These are phyloP conservation scores for Suhomyces sp. DNA, from an alignment of 805 yeast species.

Conservation along the genomic window DNA sequence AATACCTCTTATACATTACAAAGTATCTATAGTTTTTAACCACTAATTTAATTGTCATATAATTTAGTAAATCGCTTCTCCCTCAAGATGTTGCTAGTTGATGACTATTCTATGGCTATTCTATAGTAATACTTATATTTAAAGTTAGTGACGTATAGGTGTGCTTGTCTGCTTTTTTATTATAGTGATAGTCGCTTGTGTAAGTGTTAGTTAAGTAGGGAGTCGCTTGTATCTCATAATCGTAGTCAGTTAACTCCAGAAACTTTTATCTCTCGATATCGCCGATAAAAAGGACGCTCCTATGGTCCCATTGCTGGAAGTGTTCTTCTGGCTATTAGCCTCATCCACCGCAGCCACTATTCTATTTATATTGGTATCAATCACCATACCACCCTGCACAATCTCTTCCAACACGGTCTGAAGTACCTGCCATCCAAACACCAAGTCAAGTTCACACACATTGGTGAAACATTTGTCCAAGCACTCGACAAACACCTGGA, in stretches of 20 bases:
- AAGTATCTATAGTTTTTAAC: too few species aligned
- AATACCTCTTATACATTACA: too few species aligned
- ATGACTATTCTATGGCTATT: too few species aligned
- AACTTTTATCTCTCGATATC: constrained; percentile 26
- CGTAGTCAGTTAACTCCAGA: constrained; percentile 22
- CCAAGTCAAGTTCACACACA: constrained; percentile 93
- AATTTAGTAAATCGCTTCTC: too few species aligned
- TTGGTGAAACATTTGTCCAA: constrained; percentile 89
- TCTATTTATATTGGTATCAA: constrained; percentile 79
- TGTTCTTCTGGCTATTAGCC: constrained; percentile 51
- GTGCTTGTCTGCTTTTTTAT: too few species aligned
- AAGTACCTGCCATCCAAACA: constrained; percentile 97
- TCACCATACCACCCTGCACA: constrained; percentile 97
- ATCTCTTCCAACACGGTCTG: constrained; percentile 90
- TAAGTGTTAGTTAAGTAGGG: too few species aligned
- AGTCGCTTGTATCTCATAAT: too few species aligned
- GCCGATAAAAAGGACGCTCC: constrained; percentile 23
- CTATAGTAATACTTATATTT: too few species aligned
- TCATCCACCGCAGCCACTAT: constrained; percentile 84
- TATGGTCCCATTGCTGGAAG: constrained; percentile 14
- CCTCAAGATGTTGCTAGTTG: too few species aligned
- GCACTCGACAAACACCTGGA: constrained; percentile 95
- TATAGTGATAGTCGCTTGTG: too few species aligned
- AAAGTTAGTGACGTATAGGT: too few species aligned
- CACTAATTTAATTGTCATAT: too few species aligned